A percentile compares a stretch with the other conserved stretches of the same genome.
Evolutionary conservation across 495 filamentous ascomycete genomes (phyloP).

Genomic region (Rusavskia elegans): DNA sequence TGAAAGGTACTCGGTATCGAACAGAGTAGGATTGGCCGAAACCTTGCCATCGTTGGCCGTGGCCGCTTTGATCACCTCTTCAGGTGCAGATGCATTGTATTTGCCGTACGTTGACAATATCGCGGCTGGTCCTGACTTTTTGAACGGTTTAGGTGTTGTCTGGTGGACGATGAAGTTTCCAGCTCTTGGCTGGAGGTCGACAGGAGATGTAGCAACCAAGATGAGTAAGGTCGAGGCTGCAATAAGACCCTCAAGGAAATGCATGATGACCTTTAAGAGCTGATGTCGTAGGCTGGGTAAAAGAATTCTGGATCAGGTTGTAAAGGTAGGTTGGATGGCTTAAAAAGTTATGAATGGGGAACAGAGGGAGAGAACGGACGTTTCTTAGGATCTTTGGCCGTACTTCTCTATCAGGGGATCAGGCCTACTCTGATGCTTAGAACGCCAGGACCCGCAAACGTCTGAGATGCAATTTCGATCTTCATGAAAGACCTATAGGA

Average conservation of each 20-base stretch:
- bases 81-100: slow-evolving; percentile 27
- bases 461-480: too few species aligned
- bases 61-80: slow-evolving; percentile 27
- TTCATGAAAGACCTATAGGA: too few species aligned
- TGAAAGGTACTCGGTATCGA: slow-evolving; percentile 50
- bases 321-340: too few species aligned
- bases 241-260: slow-evolving; percentile 6
- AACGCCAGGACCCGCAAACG: too few species aligned
- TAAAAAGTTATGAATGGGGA: too few species aligned
- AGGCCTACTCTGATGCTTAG: too few species aligned
- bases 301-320: neutral
- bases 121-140: slow-evolving; percentile 21
- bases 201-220: slow-evolving; percentile 4
- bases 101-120: slow-evolving; percentile 27
- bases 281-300: too few species aligned
- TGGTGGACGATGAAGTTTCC: slow-evolving; percentile 29
- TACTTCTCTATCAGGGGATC: too few species aligned
- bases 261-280: slow-evolving; percentile 3
- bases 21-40: slow-evolving; percentile 33
- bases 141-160: slow-evolving; percentile 18
- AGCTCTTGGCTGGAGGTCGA: slow-evolving; percentile 6
- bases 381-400: too few species aligned
- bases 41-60: slow-evolving; percentile 29
- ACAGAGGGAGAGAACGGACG: too few species aligned
- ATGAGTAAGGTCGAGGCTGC: slow-evolving; percentile 6